Conservation (phyloP, 108 stramenopile genomes). For the Asterionellopsis glacialis region DNA sequence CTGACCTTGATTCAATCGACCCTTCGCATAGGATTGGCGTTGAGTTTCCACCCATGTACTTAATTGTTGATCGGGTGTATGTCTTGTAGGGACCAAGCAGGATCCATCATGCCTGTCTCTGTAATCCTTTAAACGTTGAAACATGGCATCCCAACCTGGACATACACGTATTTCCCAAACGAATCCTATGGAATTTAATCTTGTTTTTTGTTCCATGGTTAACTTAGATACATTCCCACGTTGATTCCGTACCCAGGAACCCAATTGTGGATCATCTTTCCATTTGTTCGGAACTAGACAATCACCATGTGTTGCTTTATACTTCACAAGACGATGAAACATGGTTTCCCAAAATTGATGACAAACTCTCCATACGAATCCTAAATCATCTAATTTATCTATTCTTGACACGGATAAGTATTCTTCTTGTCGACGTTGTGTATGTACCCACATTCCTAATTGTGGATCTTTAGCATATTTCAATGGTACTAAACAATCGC, state of each 20-base stretch:
- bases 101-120: too few species aligned
- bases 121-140: too few species aligned
- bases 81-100: too few species aligned
- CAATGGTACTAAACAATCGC: conserved; percentile 38
- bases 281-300: conserved; percentile 38
- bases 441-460: conserved; percentile 39
- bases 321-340: conserved; percentile 20
- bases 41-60: too few species aligned
- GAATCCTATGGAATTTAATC: conserved; percentile 33
- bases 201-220: conserved; percentile 33
- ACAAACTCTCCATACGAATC: conserved; percentile 26
- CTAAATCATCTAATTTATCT: conserved; percentile 43
- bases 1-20: too few species aligned
- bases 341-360: conserved; percentile 18
- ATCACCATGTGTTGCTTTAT: conserved; percentile 24
- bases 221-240: conserved; percentile 38
- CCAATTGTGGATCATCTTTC: conserved; percentile 31
- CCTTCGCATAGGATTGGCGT: too few species aligned
- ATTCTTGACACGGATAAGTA: conserved; percentile 22
- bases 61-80: too few species aligned
- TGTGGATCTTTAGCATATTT: conserved; percentile 26
- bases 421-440: conserved; percentile 43
- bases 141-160: too few species aligned
- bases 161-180: conserved; percentile 14
- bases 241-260: conserved; percentile 38